Percentiles rank a stretch among this genome's conserved stretches.
phyloP scores from a whole-genome alignment of 129 eudicot species.

The Deinandra increscens region DNA sequence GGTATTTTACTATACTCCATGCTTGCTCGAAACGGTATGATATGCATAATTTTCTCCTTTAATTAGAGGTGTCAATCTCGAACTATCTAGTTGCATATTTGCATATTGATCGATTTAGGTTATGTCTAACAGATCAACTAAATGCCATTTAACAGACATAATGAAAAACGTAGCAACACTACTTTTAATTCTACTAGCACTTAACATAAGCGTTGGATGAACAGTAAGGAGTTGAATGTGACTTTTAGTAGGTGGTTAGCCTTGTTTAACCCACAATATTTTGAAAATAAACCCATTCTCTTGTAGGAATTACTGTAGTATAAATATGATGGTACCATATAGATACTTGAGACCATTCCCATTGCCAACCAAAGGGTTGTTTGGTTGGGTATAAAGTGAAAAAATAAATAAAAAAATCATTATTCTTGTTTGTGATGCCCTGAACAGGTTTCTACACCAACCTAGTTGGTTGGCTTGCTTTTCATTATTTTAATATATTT shows the following conservation, averaged over 20 bases:
- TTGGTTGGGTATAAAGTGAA: too few relatives aligned
- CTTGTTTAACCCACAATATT: slow-evolving; percentile 14
- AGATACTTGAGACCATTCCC: too few relatives aligned
- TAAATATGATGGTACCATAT: not conserved
- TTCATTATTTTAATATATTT: too few relatives aligned
- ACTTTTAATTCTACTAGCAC: too few relatives aligned
- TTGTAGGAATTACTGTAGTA: slow-evolving; percentile 1
- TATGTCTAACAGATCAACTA: not conserved
- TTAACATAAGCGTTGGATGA: too few relatives aligned
- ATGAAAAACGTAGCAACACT: too few relatives aligned
- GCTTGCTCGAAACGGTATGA: slow-evolving; percentile 57
- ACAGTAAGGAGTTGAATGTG: not conserved
- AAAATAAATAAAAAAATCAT: too few relatives aligned
- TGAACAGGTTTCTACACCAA: too few relatives aligned
- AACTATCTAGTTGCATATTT: not conserved
- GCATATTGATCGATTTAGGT: not conserved
- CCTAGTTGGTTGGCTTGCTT: too few relatives aligned
- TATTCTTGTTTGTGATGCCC: too few relatives aligned
- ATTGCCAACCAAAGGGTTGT: too few relatives aligned
- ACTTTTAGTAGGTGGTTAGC: not conserved
- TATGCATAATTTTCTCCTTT: not conserved
- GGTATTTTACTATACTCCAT: slow-evolving; percentile 75
- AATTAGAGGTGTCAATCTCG: not conserved
- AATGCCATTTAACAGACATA: too few relatives aligned
- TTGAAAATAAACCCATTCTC: not conserved